These are phyloP conservation scores for Chaetomium globosum DNA, from an alignment of 2,329 filamentous ascomycete genomes.

Conservation along the genomic window DNA sequence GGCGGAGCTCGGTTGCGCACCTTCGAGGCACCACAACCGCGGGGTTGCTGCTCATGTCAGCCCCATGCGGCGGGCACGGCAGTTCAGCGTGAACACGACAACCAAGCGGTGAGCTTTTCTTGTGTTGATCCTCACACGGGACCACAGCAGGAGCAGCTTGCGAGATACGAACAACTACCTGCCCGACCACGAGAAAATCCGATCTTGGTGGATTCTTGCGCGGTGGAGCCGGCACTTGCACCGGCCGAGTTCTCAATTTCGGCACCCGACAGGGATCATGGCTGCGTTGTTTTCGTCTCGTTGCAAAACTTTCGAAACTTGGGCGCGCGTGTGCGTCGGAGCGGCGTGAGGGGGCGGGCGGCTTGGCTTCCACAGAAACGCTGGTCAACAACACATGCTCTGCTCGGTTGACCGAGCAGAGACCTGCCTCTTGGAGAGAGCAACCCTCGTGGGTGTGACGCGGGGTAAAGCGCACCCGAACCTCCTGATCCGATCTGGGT, in stretches of 20 bases:
- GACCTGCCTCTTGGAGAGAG: slow-evolving; percentile 17
- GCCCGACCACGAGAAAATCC: background rate
- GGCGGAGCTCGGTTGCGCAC: slow-evolving; percentile 15
- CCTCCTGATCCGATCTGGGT: slow-evolving; percentile 1
- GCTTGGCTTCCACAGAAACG: background rate
- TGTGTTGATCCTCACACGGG: background rate
- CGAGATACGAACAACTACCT: too few species aligned
- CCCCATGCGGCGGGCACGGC: slow-evolving; percentile 5
- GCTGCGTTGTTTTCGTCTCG: slow-evolving; percentile 6
- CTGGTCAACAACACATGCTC: background rate
- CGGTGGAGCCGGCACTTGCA: slow-evolving; percentile 20
- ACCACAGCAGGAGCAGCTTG: background rate
- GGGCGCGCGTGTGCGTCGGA: slow-evolving; percentile 1
- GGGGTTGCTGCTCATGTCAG: slow-evolving; percentile 14
- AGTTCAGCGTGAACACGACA: slow-evolving; percentile 8
- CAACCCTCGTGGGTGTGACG: slow-evolving; percentile 4
- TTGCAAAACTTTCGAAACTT: background rate
- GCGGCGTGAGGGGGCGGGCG: background rate
- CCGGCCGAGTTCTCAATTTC: slow-evolving; percentile 17
- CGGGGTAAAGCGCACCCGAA: slow-evolving; percentile 3
- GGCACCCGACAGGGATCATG: slow-evolving; percentile 18
- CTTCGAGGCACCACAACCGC: slow-evolving; percentile 9
- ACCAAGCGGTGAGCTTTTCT: background rate
- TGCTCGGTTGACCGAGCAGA: background rate
- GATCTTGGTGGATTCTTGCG: background rate